phyloP scores from a whole-genome alignment of 495 filamentous ascomycete genomes.

The Xylaria castorea region DNA sequence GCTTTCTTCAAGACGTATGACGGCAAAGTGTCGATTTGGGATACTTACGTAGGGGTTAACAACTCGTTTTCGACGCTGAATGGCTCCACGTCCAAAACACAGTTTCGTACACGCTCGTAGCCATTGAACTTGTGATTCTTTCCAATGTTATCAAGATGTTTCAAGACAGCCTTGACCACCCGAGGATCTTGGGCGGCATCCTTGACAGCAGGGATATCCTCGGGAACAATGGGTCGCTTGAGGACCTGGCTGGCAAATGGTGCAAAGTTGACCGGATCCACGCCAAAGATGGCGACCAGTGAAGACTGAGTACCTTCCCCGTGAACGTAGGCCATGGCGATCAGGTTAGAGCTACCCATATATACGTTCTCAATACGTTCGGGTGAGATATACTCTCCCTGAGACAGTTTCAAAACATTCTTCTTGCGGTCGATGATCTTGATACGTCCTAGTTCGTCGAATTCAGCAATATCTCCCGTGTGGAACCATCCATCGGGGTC shows the following conservation, averaged over 20 bases:
- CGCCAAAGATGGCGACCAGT: conserved; percentile 86
- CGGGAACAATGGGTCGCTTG: conserved; percentile 64
- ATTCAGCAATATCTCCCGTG: conserved; percentile 85
- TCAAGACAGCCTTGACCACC: conserved; percentile 75
- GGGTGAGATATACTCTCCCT: conserved; percentile 97
- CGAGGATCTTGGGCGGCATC: conserved; percentile 67
- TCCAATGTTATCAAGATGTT: conserved; percentile 79
- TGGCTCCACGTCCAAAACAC: conserved; percentile 80
- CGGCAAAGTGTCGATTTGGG: neutral
- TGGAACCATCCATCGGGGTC: conserved; percentile 95
- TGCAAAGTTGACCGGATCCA: conserved; percentile 82
- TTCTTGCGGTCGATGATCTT: conserved; percentile 95
- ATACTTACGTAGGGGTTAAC: conserved; percentile 91
- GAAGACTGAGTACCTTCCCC: conserved; percentile 85
- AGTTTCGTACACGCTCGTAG: conserved; percentile 82
- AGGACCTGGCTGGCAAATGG: conserved; percentile 78
- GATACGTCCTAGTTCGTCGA: conserved; percentile 88
- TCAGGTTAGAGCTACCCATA: conserved; percentile 75
- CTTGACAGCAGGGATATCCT: conserved; percentile 71
- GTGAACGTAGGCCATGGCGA: conserved; percentile 86
- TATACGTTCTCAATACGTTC: conserved; percentile 96
- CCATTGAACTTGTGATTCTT: conserved; percentile 87
- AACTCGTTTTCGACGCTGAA: conserved; percentile 95
- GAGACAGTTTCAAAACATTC: conserved; percentile 97
- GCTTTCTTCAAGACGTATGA: neutral